Base-by-base conservation (phyloP, 805 yeast species). In the Saccharomycopsis sp. region DNA sequence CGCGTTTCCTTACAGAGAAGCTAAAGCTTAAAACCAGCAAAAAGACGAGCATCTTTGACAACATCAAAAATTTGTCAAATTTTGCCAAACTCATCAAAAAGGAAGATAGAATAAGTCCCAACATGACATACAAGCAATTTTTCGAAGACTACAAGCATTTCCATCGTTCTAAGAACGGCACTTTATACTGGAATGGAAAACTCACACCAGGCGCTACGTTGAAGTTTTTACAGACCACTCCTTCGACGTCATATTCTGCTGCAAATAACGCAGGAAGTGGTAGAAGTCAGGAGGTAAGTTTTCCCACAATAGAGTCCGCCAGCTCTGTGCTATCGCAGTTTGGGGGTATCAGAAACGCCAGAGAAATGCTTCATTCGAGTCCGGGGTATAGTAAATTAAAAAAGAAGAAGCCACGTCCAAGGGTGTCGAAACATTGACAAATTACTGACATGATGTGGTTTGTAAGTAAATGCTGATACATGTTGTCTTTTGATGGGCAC, bases 361-460 rank as follows among this genome's bases (percentile, higher is more conserved):
- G 48, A 44, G 21, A 44, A 44, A 16, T 44, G 21, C 21, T 44
- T 7, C 21, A 44, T 5, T 44, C 48, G 7, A 44, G 16, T 16
- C 48, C 44, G n/a, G n/a, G n/a, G n/a, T n/a, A n/a, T n/a, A n/a
- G n/a, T n/a, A 37, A 37, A 37, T 37, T 37, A 44, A 44, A 44
- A 44, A 4, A 44, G 21, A 44, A 44, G 48, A 44, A 44, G 48
- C 7, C 21, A 44, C 8, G 7, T 5, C 9, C 7, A 44, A 4
- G 48, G 37, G 37, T 29, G 37, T 29, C 9, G 37, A 29, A 29
- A 12, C n/a, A n/a, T n/a, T n/a, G n/a, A n/a, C n/a, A n/a, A n/a
- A n/a, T n/a, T n/a, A n/a, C n/a, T n/a, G n/a, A n/a, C n/a, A n/a
- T n/a, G n/a, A n/a, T n/a, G n/a, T n/a, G n/a, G n/a, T n/a, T n/a